Base-by-base conservation (phyloP, 441 rosid genomes). In the Flueggea neowawraea region DNA sequence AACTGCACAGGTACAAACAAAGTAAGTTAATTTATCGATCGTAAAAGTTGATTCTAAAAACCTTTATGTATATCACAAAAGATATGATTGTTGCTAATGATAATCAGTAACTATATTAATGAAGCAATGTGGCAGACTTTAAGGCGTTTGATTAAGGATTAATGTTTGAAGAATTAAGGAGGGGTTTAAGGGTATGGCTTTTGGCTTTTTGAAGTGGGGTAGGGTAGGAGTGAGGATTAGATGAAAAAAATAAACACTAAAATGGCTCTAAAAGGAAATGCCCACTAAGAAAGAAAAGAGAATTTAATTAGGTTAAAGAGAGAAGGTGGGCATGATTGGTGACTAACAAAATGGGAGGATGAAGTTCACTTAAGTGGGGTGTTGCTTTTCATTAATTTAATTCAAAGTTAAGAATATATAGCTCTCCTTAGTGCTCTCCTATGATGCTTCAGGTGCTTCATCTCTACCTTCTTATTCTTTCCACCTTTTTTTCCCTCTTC, bases 241-340 rank as follows among this genome's bases (percentile, higher is more conserved):
- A 59, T 41, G 57, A 65, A 61, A 65, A 70, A 41, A 68, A 70
- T 57, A 54, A 33, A 33, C 39, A 28, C 54, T 48, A n/a, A 45
- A 70, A 68, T 69, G 85, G 81, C 76, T 64, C 68, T 43, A 69
- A 80, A 76, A 69, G 82, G 79, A 80, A 89, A 85, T 87, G 82
- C 93, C 95, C 96, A 89, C 95, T 87, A 73, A 78, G 50, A 57
- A 63, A 63, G 44, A 53, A n/a, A 71, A 69, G 53, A 56, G 58
- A 70, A 66, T 60, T 69, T 52, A 5, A 47, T 67, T 65, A 66
- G 58, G n/a, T 50, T 15, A 65, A 54, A 70, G 52, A 63, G 52
- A 69, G 36, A 14, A 66, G 68, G 68, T 49, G 67, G 72, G 69
- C 66, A 80, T 80, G 84, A 85, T 74, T 71, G 85, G 50, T 62